These are phyloP conservation scores for Eremothecium coryli DNA, from an alignment of 1,139 yeast species.

Conservation along the genomic window DNA sequence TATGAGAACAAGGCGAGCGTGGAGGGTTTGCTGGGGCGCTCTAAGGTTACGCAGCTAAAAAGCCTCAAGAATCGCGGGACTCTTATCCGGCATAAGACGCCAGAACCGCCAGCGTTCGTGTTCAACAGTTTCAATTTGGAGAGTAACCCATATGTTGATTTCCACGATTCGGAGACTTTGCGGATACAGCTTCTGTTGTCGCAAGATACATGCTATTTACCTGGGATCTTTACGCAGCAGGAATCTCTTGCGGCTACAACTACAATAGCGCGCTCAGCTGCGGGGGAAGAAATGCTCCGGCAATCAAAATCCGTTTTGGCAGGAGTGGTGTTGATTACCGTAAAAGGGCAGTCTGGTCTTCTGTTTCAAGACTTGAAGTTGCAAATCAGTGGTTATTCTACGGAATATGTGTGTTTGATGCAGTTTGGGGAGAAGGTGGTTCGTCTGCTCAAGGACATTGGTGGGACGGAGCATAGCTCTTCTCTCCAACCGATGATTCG, in stretches of 20 bases:
- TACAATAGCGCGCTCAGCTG: not conserved
- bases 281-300: slow-evolving; percentile 5
- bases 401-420: slow-evolving; percentile 7
- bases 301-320: slow-evolving; percentile 6
- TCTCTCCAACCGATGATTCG: slow-evolving; percentile 8
- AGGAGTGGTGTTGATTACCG: slow-evolving; percentile 9
- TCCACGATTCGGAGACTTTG: slow-evolving; percentile 8
- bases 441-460: slow-evolving; percentile 3
- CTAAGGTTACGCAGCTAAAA: slow-evolving; percentile 5
- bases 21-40: too few species aligned
- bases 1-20: too few species aligned
- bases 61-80: slow-evolving; percentile 8
- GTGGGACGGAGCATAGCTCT: not conserved
- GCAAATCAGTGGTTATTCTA: slow-evolving; percentile 10
- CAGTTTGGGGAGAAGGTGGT: slow-evolving; percentile 2
- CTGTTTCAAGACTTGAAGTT: slow-evolving; percentile 8
- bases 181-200: slow-evolving; percentile 8
- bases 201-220: slow-evolving; percentile 7
- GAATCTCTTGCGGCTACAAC: slow-evolving; percentile 2
- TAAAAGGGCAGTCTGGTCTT: slow-evolving; percentile 7
- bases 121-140: slow-evolving; percentile 9
- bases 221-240: slow-evolving; percentile 7
- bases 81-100: slow-evolving; percentile 6
- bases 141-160: slow-evolving; percentile 5
- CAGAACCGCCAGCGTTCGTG: slow-evolving; percentile 7